phyloP scores from a whole-genome alignment of 1,139 yeast species.

The Geotrichum candidum region DNA sequence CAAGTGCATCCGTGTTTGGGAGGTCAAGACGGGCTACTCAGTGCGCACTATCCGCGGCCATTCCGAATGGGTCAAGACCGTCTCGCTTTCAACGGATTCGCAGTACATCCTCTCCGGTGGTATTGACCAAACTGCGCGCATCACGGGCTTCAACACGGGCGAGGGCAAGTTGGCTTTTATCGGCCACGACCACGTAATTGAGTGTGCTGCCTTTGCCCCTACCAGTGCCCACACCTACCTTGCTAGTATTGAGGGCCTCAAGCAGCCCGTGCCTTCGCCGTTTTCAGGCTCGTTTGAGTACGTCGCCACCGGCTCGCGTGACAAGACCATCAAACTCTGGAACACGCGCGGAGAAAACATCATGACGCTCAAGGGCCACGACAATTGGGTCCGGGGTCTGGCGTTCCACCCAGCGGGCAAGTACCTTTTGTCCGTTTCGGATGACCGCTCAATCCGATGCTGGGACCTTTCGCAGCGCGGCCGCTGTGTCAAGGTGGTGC shows the following conservation, averaged over 20 bases:
- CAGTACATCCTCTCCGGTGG: slow-evolving; percentile 71
- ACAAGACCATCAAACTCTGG: slow-evolving; percentile 73
- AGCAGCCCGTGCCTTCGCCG: slow-evolving; percentile 24
- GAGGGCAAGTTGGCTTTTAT: slow-evolving; percentile 61
- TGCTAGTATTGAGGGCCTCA: slow-evolving; percentile 42
- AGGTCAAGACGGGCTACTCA: slow-evolving; percentile 62
- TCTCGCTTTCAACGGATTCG: slow-evolving; percentile 48
- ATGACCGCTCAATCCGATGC: slow-evolving; percentile 67
- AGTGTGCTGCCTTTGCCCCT: slow-evolving; percentile 67
- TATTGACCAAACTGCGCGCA: slow-evolving; percentile 69
- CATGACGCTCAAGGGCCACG: slow-evolving; percentile 60
- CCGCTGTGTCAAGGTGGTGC: slow-evolving; percentile 47
- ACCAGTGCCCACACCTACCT: slow-evolving; percentile 43
- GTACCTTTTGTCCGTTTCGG: slow-evolving; percentile 65
- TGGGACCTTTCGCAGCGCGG: slow-evolving; percentile 69
- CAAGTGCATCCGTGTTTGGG: slow-evolving; percentile 70
- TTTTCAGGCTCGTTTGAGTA: slow-evolving; percentile 28
- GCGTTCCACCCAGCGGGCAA: slow-evolving; percentile 72
- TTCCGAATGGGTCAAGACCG: slow-evolving; percentile 79
- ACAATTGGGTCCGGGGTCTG: slow-evolving; percentile 77
- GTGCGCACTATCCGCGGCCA: slow-evolving; percentile 66
- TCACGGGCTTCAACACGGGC: slow-evolving; percentile 58
- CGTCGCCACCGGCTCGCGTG: slow-evolving; percentile 77
- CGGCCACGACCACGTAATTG: slow-evolving; percentile 84
- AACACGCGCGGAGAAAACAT: slow-evolving; percentile 61